Conservation (phyloP, 805 yeast genomes). For the Yamadazyma phyllophila region DNA sequence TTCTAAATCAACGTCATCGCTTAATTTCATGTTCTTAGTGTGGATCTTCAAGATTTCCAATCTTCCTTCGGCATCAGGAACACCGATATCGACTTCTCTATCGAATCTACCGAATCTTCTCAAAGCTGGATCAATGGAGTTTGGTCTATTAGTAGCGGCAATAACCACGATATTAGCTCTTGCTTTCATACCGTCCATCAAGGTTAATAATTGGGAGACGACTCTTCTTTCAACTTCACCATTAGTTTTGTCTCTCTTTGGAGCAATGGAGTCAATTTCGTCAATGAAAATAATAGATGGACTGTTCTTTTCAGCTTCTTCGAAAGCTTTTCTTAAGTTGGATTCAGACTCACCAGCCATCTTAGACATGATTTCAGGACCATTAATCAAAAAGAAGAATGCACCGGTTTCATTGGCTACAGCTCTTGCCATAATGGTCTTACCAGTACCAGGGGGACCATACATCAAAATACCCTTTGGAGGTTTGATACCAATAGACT, state of each 20-base stretch:
- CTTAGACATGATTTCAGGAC: slow-evolving; percentile 99
- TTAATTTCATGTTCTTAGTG: slow-evolving; percentile 97
- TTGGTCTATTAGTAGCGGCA: slow-evolving; percentile 94
- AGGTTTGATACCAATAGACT: slow-evolving; percentile 97
- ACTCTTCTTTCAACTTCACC: slow-evolving; percentile 99
- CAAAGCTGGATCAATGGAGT: slow-evolving; percentile 80
- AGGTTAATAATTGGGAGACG: slow-evolving; percentile 92
- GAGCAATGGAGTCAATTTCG: slow-evolving; percentile 98
- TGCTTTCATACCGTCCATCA: slow-evolving; percentile 99
- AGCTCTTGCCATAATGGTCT: slow-evolving; percentile 99
- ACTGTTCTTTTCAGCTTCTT: slow-evolving; percentile 98
- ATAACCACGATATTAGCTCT: slow-evolving; percentile 96
- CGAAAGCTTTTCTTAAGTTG: slow-evolving; percentile 95
- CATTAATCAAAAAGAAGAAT: slow-evolving; percentile 94
- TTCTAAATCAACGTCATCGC: slow-evolving; percentile 93
- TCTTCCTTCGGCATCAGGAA: slow-evolving; percentile 98
- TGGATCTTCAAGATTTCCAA: slow-evolving; percentile 95
- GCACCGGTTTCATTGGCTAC: slow-evolving; percentile 99
- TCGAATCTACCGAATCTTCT: slow-evolving; percentile 86
- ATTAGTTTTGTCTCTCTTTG: slow-evolving; percentile 99
- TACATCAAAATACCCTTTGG: slow-evolving; percentile 97
- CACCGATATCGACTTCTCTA: slow-evolving; percentile 84
- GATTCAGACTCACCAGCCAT: slow-evolving; percentile 99
- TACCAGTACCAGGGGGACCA: slow-evolving; percentile 99
- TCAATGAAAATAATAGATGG: slow-evolving; percentile 97